Conservation (phyloP, 176 grass and related monocot species). For the Paspalum vaginatum region DNA sequence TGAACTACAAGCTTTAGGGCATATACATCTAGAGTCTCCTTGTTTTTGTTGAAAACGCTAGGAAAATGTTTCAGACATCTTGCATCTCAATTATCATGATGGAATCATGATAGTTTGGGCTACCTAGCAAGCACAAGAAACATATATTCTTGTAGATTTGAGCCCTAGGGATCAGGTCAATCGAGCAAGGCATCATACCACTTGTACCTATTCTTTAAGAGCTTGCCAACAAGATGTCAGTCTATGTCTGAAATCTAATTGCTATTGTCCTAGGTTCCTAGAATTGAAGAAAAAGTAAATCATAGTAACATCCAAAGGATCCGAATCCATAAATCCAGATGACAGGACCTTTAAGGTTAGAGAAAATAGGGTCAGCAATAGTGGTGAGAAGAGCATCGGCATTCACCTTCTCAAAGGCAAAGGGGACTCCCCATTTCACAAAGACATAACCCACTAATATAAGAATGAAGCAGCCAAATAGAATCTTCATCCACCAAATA, state of each 20-base stretch:
- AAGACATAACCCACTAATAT: conserved; percentile 54
- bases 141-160: conserved; percentile 10
- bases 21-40: neutral
- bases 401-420: conserved; percentile 88
- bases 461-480: conserved; percentile 57
- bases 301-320: neutral
- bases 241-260: neutral
- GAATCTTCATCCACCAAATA: conserved; percentile 85
- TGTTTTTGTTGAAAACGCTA: neutral
- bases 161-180: neutral
- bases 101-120: neutral
- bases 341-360: neutral
- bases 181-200: neutral
- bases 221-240: conserved; percentile 1
- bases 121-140: neutral
- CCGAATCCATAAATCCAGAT: neutral
- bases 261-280: neutral
- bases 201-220: neutral
- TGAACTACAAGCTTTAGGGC: neutral
- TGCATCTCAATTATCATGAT: neutral
- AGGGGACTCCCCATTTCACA: conserved; percentile 81
- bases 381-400: neutral
- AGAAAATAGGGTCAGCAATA: neutral
- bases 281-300: neutral
- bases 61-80: neutral